A percentile compares a stretch with the other conserved stretches of the same genome.
These are phyloP conservation scores for Phytophthora quininea DNA, from an alignment of 352 stramenopile genomes.

Conservation along the genomic window DNA sequence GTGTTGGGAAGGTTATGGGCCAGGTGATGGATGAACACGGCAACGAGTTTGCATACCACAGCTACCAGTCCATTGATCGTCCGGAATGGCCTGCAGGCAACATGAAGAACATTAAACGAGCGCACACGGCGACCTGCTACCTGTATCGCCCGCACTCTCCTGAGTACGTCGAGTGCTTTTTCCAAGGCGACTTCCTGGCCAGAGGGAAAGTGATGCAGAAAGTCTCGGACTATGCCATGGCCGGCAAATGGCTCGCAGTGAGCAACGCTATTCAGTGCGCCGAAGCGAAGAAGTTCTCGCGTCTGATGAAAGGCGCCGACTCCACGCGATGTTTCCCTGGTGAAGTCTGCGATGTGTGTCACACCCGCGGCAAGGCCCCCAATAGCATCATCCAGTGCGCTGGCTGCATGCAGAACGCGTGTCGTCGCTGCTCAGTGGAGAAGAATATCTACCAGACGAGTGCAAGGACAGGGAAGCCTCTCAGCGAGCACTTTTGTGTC, in stretches of 20 bases:
- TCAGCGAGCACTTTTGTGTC: conserved; percentile 38
- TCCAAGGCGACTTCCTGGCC: conserved; percentile 38
- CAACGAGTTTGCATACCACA: conserved; percentile 45
- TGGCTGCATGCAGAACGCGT: conserved; percentile 39
- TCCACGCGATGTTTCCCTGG: conserved; percentile 25
- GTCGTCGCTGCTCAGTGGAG: conserved; percentile 33
- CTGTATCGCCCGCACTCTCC: conserved; percentile 31
- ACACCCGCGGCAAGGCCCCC: conserved; percentile 20
- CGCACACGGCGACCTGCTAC: conserved; percentile 38
- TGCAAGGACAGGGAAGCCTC: conserved; percentile 26
- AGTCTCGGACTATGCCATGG: conserved; percentile 44
- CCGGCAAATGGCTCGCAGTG: conserved; percentile 47
- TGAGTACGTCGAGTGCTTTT: conserved; percentile 39
- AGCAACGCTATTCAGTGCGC: conserved; percentile 32
- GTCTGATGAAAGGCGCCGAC: conserved; percentile 29
- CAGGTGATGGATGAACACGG: conserved; percentile 39
- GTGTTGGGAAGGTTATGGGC: conserved; percentile 36
- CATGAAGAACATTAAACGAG: conserved; percentile 41
- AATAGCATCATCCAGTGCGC: conserved; percentile 26
- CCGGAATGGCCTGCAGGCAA: conserved; percentile 44
- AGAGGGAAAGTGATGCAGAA: conserved; percentile 35
- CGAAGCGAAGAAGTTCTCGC: conserved; percentile 32
- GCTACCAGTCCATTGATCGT: conserved; percentile 45
- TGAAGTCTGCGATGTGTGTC: conserved; percentile 40
- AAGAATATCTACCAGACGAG: conserved; percentile 32